Percentiles rank a stretch among this genome's conserved stretches.
These are phyloP conservation scores for Didymella keratinophila DNA, from an alignment of 2,329 filamentous ascomycete genomes.

Conservation along the genomic window DNA sequence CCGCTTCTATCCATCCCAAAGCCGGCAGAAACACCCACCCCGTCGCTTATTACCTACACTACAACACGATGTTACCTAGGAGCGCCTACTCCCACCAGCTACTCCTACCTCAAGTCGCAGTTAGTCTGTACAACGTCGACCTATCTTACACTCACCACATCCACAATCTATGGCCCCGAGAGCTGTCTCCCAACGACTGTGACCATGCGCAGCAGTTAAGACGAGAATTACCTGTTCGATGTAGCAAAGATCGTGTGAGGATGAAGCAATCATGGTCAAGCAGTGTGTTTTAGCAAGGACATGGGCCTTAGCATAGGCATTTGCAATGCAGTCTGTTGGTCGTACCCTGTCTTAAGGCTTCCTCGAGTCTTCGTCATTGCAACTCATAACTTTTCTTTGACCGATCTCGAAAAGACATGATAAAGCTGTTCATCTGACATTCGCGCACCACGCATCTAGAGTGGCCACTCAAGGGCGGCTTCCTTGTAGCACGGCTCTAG, in stretches of 20 bases:
- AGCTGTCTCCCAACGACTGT: conserved; percentile 8
- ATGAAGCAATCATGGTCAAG: background rate
- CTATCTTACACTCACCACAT: conserved; percentile 5
- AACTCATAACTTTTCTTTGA: background rate
- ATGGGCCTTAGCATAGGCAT: background rate
- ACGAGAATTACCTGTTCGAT: background rate
- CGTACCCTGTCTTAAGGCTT: background rate
- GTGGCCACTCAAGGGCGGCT: no score
- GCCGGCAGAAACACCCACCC: background rate
- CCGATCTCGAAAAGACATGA: no score
- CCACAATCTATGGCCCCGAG: background rate
- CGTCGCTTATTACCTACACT: background rate
- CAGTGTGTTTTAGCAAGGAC: background rate
- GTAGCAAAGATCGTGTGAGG: background rate
- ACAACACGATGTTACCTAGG: conserved; percentile 5
- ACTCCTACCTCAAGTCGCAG: background rate
- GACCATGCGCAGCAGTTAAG: background rate
- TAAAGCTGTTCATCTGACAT: no score
- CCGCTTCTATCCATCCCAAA: no score
- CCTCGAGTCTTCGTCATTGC: background rate
- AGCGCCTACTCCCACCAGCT: background rate
- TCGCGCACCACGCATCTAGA: no score
- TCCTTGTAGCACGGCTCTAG: no score
- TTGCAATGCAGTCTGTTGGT: background rate
- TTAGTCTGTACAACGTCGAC: conserved; percentile 4